Conservation (phyloP, 2,329 filamentous ascomycete genomes). For the Blastomyces emzantsi region DNA sequence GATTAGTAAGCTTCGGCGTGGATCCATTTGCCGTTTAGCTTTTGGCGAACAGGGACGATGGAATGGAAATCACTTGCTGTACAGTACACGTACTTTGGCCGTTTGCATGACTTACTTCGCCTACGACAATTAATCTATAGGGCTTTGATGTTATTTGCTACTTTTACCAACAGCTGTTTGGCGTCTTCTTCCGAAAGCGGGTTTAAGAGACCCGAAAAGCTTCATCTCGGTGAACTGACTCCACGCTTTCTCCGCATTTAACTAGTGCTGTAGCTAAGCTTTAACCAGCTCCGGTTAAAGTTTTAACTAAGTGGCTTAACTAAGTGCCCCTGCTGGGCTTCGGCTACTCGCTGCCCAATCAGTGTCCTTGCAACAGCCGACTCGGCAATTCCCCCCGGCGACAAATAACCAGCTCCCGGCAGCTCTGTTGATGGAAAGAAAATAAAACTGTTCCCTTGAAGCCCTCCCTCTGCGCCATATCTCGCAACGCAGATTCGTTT, state of each 20-base stretch:
- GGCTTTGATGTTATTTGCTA: neutral
- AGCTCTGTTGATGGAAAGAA: too few relatives aligned
- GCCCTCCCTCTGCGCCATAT: neutral
- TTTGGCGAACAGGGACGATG: too few relatives aligned
- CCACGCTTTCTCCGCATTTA: neutral
- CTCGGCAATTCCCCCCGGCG: neutral
- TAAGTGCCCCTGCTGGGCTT: neutral
- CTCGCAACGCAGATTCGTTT: neutral
- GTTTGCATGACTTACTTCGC: neutral
- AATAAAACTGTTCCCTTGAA: neutral
- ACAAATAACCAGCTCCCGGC: too few relatives aligned
- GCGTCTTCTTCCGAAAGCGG: too few relatives aligned
- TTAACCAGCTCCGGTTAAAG: conserved; percentile 1
- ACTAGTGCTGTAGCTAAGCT: neutral
- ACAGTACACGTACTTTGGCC: neutral
- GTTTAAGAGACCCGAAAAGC: too few relatives aligned
- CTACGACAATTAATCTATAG: neutral
- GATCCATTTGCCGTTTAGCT: too few relatives aligned
- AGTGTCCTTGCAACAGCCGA: neutral
- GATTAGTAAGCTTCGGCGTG: neutral
- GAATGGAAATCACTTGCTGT: neutral
- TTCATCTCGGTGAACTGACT: neutral
- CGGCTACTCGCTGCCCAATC: neutral
- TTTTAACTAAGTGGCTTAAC: neutral
- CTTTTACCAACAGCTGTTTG: neutral